Evolutionary conservation across 1,139 yeast genomes (phyloP).

Genomic region (Geotrichum restrictum): DNA sequence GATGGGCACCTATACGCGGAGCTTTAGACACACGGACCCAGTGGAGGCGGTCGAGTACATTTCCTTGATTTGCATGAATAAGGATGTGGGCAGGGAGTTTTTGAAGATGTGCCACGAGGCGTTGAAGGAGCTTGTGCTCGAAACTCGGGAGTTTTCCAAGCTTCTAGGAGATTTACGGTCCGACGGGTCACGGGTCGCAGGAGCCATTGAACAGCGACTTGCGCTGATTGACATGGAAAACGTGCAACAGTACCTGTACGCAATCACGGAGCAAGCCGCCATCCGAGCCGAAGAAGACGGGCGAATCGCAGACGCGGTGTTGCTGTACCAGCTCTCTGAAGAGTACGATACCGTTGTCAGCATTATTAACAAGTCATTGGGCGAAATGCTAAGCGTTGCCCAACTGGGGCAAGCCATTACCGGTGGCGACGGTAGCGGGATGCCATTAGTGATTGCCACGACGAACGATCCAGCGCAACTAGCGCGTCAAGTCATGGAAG

Average conservation of each 20-base stretch:
- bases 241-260: conserved; percentile 52
- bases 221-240: conserved; percentile 57
- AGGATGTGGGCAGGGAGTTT: conserved; percentile 32
- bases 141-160: conserved; percentile 78
- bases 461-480: conserved; percentile 42
- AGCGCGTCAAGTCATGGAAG: conserved; percentile 41
- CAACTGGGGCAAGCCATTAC: conserved; percentile 64
- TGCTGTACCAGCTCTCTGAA: conserved; percentile 82
- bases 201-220: conserved; percentile 77
- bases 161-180: conserved; percentile 74
- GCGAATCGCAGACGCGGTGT: conserved; percentile 76
- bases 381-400: conserved; percentile 71
- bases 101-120: conserved; percentile 69
- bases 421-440: conserved; percentile 25
- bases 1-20: conserved; percentile 56
- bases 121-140: conserved; percentile 74
- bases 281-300: conserved; percentile 89
- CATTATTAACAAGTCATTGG: conserved; percentile 69
- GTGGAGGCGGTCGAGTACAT: conserved; percentile 86
- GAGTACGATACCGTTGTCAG: conserved; percentile 85
- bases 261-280: conserved; percentile 83
- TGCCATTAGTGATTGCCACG: conserved; percentile 34
- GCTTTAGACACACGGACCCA: conserved; percentile 82
- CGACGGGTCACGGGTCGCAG: conserved; percentile 77
- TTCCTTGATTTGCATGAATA: conserved; percentile 60